Base-by-base conservation (phyloP, 139 green algal species). In the Zygnema circumcarinatum region DNA sequence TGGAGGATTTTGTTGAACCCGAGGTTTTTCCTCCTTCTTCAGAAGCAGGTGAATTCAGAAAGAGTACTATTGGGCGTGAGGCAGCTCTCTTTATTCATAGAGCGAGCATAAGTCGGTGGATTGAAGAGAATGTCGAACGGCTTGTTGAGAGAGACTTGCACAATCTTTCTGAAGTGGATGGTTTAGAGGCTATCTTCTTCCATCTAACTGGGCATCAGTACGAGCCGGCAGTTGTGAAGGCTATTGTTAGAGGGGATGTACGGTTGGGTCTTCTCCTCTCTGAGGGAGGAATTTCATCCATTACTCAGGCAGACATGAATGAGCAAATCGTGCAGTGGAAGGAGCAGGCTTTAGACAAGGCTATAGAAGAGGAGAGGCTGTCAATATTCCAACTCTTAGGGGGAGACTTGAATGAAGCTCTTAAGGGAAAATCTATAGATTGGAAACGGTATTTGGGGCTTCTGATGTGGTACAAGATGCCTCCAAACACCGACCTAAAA, bases 381-480 rank as follows among this genome's bases (percentile, higher is more conserved):
- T 73, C 86, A 0, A 75, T 96, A 1, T 97, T 95, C 72, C 74
- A 76, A 36, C 92, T 98, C 78, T 91, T 98, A 40, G 92, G 91
- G 0, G 95, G 95, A 0, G 67, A 94, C 74, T 88, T 94, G 7
- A 31, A 21, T 29, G 47, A 41, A 33, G 83, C 90, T 31, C 16
- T 38, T 35, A 78, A 89, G 39, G 80, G 38, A 1, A 52, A 35
- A 2, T 54, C 93, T 72, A 54, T 98, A 1, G 95, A 96, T 85
- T 98, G 96, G 96, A 93, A 95, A n/a, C 91, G 93, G 35, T 90
- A 93, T 31, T 89, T 98, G 29, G 96, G 94, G 0, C 76, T 97
- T 67, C 83, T 95, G 38, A 84, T 97, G 16, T 96, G 94, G 92
- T 94, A 87, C 85, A 38, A 83, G 42, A 33, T 88, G 82, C 73